Conservation (phyloP, 2,329 filamentous ascomycete genomes). For the Colletotrichum gloeosporioides region DNA sequence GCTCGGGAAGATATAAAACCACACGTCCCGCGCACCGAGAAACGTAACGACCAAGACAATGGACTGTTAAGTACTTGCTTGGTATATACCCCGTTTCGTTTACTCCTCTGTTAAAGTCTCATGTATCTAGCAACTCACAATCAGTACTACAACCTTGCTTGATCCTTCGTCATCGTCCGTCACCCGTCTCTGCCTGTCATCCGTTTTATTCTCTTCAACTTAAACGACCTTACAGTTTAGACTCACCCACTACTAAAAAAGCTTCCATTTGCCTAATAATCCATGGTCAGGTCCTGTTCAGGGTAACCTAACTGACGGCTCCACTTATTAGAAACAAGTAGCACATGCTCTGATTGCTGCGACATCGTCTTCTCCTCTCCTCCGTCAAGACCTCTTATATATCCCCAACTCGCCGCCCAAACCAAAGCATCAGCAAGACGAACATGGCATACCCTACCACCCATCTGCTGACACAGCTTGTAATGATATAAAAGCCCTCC, state of each 20-base stretch:
- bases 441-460: accelerated
- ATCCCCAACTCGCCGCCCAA: not conserved
- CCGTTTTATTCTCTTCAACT: not conserved
- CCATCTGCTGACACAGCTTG: not conserved
- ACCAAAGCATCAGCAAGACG: not conserved
- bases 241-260: accelerated
- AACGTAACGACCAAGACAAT: too few species aligned
- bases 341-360: too few species aligned
- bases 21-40: too few species aligned
- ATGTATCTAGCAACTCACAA: too few species aligned
- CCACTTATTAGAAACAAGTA: too few species aligned
- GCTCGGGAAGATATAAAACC: too few species aligned
- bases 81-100: too few species aligned
- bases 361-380: too few species aligned
- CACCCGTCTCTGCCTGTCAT: not conserved
- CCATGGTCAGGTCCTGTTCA: not conserved
- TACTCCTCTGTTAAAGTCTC: too few species aligned
- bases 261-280: accelerated
- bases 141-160: too few species aligned
- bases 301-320: too few species aligned
- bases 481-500: not conserved
- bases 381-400: not conserved
- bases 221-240: accelerated
- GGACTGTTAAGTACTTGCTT: too few species aligned
- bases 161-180: not conserved